Base-by-base conservation (phyloP, 345 rosid genomes). In the Kernera saxatilis region DNA sequence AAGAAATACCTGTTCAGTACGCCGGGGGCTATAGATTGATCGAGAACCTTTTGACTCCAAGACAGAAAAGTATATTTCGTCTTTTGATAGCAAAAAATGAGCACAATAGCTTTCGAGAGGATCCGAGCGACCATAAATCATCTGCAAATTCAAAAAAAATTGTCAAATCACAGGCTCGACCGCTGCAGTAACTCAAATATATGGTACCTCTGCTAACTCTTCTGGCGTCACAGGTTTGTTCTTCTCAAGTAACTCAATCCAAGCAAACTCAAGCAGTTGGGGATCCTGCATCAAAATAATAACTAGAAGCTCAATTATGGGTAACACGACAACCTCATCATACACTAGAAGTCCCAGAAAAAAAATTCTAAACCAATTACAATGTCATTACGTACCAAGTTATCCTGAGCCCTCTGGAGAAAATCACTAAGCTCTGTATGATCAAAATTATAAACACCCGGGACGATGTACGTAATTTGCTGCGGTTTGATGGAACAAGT, bases 41-140 rank as follows among this genome's bases (percentile, higher is more conserved):
- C 79, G 79, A 46, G 83, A 83, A 69, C 97, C 97, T 84, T 85
- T 93, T 19, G 81, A 70, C 72, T 85, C 94, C 74, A 77, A 53
- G 18, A 89, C 82, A 37, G 84, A 75, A 72, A 93, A 93, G 82
- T 89, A 93, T 27, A 86, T 60, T 58, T 89, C 97, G 79, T 93
- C 98, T 66, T 82, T 84, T 55, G 97, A 89, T 43, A 93, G 80
- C 85, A 93, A 80, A 70, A 85, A 88, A 83, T 93, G 98, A 49
- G 97, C 88, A 77, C 97, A 91, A 29, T 91, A 93, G 85, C 92
- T 83, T 77, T 89, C 97, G 56, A 89, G 87, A 54, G 97, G 87
- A 74, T 91, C 97, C 9, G 78, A 55, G 72, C 83, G 69, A 75
- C 97, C 98, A 72, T 85, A 93, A 68, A 91, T 82, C 79, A 91